Evolutionary conservation across 2,329 filamentous ascomycete genomes (phyloP).

Genomic region (Exserohilum turcica): DNA sequence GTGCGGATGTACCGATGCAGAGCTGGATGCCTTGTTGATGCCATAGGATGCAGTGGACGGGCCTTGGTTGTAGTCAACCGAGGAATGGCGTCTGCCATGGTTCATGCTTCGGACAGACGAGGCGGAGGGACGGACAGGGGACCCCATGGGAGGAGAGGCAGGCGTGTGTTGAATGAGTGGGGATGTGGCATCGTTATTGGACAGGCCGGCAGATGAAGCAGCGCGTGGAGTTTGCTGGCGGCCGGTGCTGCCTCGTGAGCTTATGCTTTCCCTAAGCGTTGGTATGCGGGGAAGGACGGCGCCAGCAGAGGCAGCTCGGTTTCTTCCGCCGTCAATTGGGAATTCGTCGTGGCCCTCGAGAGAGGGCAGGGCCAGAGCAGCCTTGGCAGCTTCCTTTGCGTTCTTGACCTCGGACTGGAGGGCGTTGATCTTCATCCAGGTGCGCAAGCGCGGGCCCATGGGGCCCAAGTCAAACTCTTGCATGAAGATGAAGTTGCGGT

Average conservation of each 20-base stretch:
- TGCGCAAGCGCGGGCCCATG: slow-evolving; percentile 86
- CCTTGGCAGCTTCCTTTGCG: slow-evolving; percentile 50
- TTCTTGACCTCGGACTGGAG: slow-evolving; percentile 84
- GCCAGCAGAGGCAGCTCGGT: slow-evolving; percentile 53
- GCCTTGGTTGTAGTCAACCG: slow-evolving; percentile 69
- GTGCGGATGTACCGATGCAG: slow-evolving; percentile 47
- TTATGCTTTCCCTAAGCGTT: slow-evolving; percentile 42
- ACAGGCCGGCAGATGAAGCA: slow-evolving; percentile 39
- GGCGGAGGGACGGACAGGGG: slow-evolving; percentile 68
- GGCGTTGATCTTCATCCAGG: slow-evolving; percentile 94
- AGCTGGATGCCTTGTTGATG: slow-evolving; percentile 25
- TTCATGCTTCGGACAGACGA: slow-evolving; percentile 82
- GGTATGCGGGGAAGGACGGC: slow-evolving; percentile 48
- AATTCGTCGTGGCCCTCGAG: slow-evolving; percentile 27
- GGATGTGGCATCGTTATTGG: slow-evolving; percentile 47
- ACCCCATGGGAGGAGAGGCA: slow-evolving; percentile 48
- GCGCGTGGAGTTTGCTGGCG: slow-evolving; percentile 40
- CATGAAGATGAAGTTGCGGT: slow-evolving; percentile 92
- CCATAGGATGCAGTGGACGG: slow-evolving; percentile 27
- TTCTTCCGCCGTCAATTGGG: slow-evolving; percentile 51
- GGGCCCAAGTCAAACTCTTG: slow-evolving; percentile 94
- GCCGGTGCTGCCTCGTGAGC: slow-evolving; percentile 29
- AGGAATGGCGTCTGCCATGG: slow-evolving; percentile 85
- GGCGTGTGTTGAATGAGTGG: slow-evolving; percentile 53
- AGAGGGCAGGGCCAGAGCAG: slow-evolving; percentile 45